Percentiles rank a stretch among this genome's conserved stretches.
These are phyloP conservation scores for Paracorniculantispora psalliotae DNA, from an alignment of 2,329 filamentous ascomycete species.

Conservation along the genomic window DNA sequence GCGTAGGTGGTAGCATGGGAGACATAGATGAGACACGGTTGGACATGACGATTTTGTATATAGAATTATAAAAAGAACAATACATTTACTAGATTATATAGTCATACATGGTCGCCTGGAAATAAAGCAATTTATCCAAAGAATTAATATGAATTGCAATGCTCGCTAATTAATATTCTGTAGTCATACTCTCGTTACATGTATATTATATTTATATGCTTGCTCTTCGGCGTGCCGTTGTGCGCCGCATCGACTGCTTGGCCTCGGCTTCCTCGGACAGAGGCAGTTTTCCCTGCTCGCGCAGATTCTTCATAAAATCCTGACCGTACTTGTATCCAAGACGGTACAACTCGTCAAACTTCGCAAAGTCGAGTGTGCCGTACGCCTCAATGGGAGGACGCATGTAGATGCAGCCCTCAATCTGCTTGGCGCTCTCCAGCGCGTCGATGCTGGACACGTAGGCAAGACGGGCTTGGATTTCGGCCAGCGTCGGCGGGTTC, in stretches of 20 bases:
- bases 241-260: conserved; percentile 70
- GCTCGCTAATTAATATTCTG: background rate
- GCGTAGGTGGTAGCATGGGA: too few species aligned
- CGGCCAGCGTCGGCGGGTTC: conserved; percentile 89
- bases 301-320: conserved; percentile 70
- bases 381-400: conserved; percentile 89
- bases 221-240: conserved; percentile 72
- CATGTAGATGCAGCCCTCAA: conserved; percentile 92
- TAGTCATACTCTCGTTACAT: background rate
- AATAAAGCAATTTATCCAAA: background rate
- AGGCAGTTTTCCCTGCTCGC: conserved; percentile 70
- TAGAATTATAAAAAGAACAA: background rate
- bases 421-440: conserved; percentile 85
- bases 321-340: conserved; percentile 84
- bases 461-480: conserved; percentile 90
- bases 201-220: conserved; percentile 53
- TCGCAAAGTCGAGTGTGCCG: conserved; percentile 91
- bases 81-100: background rate
- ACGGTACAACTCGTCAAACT: conserved; percentile 94
- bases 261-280: conserved; percentile 68
- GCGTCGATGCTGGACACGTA: conserved; percentile 96
- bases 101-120: background rate
- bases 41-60: too few species aligned
- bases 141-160: background rate
- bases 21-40: too few species aligned